Evolutionary conservation across 2,329 filamentous ascomycete species (phyloP).

Genomic region (Coniella lustricola): DNA sequence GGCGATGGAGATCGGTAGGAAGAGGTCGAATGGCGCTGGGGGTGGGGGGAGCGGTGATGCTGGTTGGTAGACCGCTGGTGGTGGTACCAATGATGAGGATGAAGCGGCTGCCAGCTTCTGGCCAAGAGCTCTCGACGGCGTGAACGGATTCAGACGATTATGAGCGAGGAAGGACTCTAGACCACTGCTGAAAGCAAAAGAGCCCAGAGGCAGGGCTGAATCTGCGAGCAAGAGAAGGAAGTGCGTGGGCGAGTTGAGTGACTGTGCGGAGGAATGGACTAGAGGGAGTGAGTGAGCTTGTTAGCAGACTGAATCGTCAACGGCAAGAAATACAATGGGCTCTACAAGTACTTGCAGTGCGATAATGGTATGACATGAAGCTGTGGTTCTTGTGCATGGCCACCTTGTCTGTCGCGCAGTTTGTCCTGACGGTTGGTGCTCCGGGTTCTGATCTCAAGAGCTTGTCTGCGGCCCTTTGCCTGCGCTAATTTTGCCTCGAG

Average conservation of each 20-base stretch:
- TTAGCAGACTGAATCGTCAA: background rate
- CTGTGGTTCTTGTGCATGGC: no score
- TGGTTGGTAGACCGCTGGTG: constrained; percentile 54
- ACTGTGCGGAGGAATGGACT: no score
- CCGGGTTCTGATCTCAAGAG: constrained; percentile 28
- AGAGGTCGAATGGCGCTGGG: constrained; percentile 50
- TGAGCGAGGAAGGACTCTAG: constrained; percentile 79
- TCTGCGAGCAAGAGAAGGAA: constrained; percentile 72
- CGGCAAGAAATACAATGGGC: no score
- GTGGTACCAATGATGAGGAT: constrained; percentile 64
- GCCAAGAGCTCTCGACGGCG: background rate
- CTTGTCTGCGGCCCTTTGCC: constrained; percentile 37
- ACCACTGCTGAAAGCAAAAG: constrained; percentile 80
- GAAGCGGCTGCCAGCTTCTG: constrained; percentile 47
- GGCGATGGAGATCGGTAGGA: constrained; percentile 63
- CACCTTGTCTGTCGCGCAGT: constrained; percentile 16
- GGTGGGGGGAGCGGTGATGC: constrained; percentile 22
- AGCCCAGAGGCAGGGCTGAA: constrained; percentile 73
- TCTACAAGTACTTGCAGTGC: no score
- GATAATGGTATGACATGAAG: background rate
- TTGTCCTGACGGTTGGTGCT: constrained; percentile 12
- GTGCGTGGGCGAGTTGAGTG: constrained; percentile 41
- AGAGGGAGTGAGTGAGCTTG: background rate
- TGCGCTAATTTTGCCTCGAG: constrained; percentile 39
- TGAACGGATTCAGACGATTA: constrained; percentile 28